Percentiles rank a stretch among this genome's conserved stretches.
These are phyloP conservation scores for Quercus berberidifolia DNA, from an alignment of 306 rosid species.

Conservation along the genomic window DNA sequence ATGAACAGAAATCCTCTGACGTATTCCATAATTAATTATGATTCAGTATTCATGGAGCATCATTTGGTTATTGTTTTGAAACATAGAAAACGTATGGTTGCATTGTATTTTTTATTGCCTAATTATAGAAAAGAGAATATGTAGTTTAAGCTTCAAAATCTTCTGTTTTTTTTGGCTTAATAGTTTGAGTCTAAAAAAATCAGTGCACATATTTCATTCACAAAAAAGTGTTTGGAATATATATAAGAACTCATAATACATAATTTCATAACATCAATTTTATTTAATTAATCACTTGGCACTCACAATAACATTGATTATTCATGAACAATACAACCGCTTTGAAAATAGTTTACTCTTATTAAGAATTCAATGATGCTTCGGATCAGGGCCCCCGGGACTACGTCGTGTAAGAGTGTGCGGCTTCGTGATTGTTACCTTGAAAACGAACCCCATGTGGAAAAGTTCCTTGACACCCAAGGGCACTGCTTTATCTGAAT, in stretches of 20 bases:
- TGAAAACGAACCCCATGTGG: background rate
- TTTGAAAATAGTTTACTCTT: no score
- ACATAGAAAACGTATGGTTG: no score
- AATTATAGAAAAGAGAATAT: background rate
- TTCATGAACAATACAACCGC: no score
- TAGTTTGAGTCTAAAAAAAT: background rate
- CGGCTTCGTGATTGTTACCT: background rate
- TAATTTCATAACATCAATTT: background rate
- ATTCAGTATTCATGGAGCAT: background rate
- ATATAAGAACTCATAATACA: background rate
- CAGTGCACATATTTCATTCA: background rate
- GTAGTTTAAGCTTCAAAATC: background rate
- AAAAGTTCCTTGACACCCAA: background rate
- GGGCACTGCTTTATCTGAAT: no score
- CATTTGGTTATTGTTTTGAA: background rate
- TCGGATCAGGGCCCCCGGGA: background rate
- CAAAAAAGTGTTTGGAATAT: no score
- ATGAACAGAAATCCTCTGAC: background rate
- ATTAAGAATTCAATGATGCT: background rate
- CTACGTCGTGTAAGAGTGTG: background rate
- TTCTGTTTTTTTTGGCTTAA: no score
- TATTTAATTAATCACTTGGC: no score
- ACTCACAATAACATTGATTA: no score
- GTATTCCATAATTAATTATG: background rate
- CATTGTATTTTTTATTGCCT: background rate